Evolutionary conservation across 805 yeast species (phyloP), one percentile per base, ranked within the genome.

Genomic region (Saccharomycopsis amapae): DNA sequence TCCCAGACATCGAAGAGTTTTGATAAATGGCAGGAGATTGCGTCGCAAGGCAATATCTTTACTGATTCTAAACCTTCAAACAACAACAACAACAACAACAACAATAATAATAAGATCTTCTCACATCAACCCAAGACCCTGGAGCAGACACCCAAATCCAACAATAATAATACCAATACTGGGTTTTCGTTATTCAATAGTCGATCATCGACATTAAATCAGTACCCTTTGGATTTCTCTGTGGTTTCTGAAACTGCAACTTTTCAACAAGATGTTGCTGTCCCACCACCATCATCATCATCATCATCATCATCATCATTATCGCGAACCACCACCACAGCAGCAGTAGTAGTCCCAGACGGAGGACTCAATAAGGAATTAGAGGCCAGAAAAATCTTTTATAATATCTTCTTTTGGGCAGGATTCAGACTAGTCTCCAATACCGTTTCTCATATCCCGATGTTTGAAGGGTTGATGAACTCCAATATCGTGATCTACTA

Each of bases 371-470:
- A 42, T 35, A 35, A 35, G 19, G 45, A 42, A 24, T 34, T 42
- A 12, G 38, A 42, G n/a, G 45, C 45, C 3, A 23, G 30, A n/a
- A 42, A 42, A 28, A 35, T 42, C 5, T 42, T 42, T 30, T 42
- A 32, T 23, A 42, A 42, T 26, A 35, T 42, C 3, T 42, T 42
- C 20, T 34, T 36, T 22, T 36, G 40, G 35, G 37, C 40, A 35
- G 12, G 18, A 3, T 42, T 22, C 40, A 15, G 18, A 19, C 23
- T 42, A 7, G 13, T 42, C 17, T 25, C 17, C 15, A 18, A 26
- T 12, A 35, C 39, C 25, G 9, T 36, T 10, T 35, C 12, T 15
- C 34, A 25, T 12, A n/a, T 25, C n/a, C 12, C 19, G 5, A 23
- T 9, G 18, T 4, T 36, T 4, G 19, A 24, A n/a, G 24, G 15